phyloP scores from a whole-genome alignment of 345 rosid genomes.

The Hibiscus trionum region DNA sequence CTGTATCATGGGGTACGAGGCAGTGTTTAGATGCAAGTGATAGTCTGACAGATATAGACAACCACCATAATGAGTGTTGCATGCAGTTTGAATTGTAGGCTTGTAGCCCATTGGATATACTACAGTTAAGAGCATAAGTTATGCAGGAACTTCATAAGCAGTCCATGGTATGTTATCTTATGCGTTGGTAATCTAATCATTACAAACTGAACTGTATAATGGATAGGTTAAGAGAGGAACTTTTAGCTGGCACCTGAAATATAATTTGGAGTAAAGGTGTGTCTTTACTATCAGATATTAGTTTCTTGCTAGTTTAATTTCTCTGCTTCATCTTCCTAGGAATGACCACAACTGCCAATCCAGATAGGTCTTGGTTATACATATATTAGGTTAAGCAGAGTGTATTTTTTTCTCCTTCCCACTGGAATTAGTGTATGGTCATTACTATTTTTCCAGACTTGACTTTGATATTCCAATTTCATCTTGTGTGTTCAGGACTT shows the following conservation, averaged over 20 bases:
- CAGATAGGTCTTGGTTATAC: not conserved
- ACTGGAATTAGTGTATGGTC: not conserved
- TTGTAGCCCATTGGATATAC: not conserved
- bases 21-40: not conserved
- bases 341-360: not conserved
- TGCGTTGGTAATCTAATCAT: no score
- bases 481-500: conserved; percentile 54
- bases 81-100: not conserved
- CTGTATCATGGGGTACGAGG: not conserved
- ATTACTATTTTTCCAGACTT: conserved; percentile 5
- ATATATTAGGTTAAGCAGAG: not conserved
- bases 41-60: not conserved
- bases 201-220: no score
- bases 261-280: no score
- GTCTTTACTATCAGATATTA: no score
- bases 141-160: no score
- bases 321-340: not conserved
- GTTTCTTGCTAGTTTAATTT: not conserved
- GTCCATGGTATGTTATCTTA: no score
- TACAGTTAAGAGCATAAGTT: not conserved
- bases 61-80: not conserved
- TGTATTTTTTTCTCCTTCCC: not conserved
- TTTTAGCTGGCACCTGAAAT: no score
- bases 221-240: no score
- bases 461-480: conserved; percentile 4